These are phyloP conservation scores for Trichoderma harzianum DNA, from an alignment of 2,329 filamentous ascomycete genomes.

Conservation along the genomic window DNA sequence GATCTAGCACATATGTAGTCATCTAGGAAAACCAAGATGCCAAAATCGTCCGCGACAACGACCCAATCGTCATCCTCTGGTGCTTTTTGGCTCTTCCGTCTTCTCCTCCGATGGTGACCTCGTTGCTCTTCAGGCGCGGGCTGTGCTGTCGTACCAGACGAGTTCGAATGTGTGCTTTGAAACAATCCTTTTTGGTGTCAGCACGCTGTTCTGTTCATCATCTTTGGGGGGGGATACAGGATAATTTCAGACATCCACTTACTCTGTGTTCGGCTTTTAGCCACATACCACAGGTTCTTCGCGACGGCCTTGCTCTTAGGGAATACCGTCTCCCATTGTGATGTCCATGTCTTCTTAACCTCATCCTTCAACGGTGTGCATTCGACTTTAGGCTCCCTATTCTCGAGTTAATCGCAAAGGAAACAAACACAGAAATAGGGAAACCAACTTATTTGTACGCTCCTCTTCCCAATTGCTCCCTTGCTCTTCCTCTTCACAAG, in stretches of 20 bases:
- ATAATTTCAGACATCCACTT: background rate
- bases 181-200: background rate
- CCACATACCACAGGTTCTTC: background rate
- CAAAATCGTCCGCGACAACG: background rate
- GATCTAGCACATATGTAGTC: background rate
- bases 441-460: background rate
- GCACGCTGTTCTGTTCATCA: background rate
- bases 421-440: background rate
- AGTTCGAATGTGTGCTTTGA: background rate
- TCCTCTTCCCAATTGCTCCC: background rate
- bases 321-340: too few relatives aligned
- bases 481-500: background rate
- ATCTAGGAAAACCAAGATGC: background rate
- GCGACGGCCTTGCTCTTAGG: background rate
- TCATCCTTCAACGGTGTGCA: background rate
- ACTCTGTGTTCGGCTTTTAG: background rate
- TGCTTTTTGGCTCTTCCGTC: background rate
- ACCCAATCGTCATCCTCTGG: slow-evolving; percentile 2
- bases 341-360: background rate
- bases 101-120: background rate
- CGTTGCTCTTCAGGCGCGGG: background rate
- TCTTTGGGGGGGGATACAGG: background rate
- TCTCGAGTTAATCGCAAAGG: too few relatives aligned
- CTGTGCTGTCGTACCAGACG: background rate
- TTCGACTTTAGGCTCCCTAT: too few relatives aligned